Conservation (phyloP, 768 basidiomycete genomes). For the Sarcomyxa edulis region DNA sequence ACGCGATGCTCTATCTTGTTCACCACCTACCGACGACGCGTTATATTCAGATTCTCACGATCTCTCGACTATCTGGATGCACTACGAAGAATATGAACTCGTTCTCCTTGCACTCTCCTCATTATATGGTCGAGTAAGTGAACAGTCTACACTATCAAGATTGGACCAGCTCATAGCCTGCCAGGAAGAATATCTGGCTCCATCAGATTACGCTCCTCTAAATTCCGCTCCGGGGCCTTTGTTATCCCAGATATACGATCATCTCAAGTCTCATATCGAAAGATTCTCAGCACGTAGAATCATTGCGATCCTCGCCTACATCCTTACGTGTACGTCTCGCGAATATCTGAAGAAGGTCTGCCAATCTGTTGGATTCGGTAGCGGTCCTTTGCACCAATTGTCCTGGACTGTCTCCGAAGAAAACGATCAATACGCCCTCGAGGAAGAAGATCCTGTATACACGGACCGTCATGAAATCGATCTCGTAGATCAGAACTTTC, state of each 20-base stretch:
- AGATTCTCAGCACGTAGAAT: constrained; percentile 43
- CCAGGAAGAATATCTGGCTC: constrained; percentile 26
- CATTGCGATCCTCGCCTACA: constrained; percentile 55
- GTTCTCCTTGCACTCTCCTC: constrained; percentile 46
- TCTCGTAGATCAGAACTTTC: constrained; percentile 41
- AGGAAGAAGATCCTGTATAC: constrained; percentile 30
- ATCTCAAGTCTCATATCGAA: constrained; percentile 49
- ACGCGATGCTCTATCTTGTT: constrained; percentile 36
- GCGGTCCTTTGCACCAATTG: constrained; percentile 11
- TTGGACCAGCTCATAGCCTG: constrained; percentile 1
- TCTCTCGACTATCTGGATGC: constrained; percentile 41
- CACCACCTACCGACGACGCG: constrained; percentile 28
- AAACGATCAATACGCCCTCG: constrained; percentile 25
- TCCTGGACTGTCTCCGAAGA: constrained; percentile 7
- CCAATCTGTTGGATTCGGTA: constrained; percentile 51
- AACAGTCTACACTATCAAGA: constrained; percentile 4
- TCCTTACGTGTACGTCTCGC: constrained; percentile 58
- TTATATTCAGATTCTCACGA: constrained; percentile 13
- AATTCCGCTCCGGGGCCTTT: constrained; percentile 43
- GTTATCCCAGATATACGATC: constrained; percentile 56
- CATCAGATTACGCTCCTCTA: constrained; percentile 36
- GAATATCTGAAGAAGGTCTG: constrained; percentile 59
- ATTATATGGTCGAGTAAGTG: constrained; percentile 56
- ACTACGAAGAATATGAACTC: constrained; percentile 46
- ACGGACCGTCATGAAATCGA: constrained; percentile 32